phyloP scores from a whole-genome alignment of 2,329 filamentous ascomycete genomes.

The Epichloe bromicola region DNA sequence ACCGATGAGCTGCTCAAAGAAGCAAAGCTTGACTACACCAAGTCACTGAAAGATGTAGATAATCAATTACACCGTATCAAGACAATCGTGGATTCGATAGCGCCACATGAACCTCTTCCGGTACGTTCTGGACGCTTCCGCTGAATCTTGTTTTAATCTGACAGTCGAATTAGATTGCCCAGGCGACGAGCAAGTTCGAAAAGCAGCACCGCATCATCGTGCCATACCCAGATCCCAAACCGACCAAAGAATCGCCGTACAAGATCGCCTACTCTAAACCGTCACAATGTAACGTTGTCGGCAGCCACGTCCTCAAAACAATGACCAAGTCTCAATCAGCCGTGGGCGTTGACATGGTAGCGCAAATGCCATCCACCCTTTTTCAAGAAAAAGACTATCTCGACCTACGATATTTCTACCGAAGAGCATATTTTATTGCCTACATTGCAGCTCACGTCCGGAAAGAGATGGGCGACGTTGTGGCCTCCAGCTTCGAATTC shows the following conservation, averaged over 20 bases:
- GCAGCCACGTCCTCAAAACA: conserved; percentile 70
- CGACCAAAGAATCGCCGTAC: conserved; percentile 64
- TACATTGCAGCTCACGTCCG: conserved; percentile 62
- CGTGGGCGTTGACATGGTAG: conserved; percentile 65
- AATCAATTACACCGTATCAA: conserved; percentile 38
- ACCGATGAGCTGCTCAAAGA: conserved; percentile 46
- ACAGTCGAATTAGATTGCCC: conserved; percentile 38
- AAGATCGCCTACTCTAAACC: conserved; percentile 70
- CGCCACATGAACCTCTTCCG: conserved; percentile 34
- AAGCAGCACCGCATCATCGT: conserved; percentile 56
- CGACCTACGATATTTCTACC: conserved; percentile 89
- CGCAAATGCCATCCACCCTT: conserved; percentile 66
- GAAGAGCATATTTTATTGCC: conserved; percentile 81
- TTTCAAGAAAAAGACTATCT: conserved; percentile 94
- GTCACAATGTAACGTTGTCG: conserved; percentile 69
- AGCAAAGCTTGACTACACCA: conserved; percentile 37
- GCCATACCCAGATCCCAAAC: conserved; percentile 74
- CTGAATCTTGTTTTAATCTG: neutral
- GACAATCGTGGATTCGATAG: conserved; percentile 36
- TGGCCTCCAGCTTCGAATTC: conserved; percentile 49
- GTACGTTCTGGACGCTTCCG: conserved; percentile 23
- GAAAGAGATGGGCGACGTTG: conserved; percentile 36
- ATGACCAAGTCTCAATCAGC: conserved; percentile 50
- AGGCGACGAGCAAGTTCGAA: conserved; percentile 55
- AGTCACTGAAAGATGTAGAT: conserved; percentile 35